Percentiles rank a stretch among this genome's conserved stretches.
These are phyloP conservation scores for Linnemannia hyalina DNA, from an alignment of 192 early-diverging fungal genomes.

Conservation along the genomic window DNA sequence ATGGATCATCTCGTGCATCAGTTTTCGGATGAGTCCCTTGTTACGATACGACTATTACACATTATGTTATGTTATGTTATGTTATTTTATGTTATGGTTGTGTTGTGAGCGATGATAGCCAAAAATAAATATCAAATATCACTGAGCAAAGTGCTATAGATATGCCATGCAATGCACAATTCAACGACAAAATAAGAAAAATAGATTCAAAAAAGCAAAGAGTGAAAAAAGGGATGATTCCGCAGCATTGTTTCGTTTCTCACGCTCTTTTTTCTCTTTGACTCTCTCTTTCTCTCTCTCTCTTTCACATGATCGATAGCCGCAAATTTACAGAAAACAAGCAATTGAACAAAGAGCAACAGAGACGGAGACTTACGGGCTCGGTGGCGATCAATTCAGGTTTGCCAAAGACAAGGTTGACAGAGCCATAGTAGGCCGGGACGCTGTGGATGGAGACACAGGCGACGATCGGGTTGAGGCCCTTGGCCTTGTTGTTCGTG, in stretches of 20 bases:
- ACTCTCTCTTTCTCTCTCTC: neutral
- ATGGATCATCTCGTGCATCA: constrained; percentile 45
- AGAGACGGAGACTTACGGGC: constrained; percentile 19
- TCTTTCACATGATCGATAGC: neutral
- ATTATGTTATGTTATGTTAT: neutral
- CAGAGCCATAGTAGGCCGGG: constrained; percentile 33
- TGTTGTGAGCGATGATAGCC: neutral
- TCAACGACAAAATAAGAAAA: neutral
- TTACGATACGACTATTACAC: constrained; percentile 31
- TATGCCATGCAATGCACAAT: neutral
- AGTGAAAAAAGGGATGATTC: neutral
- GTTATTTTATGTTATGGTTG: neutral
- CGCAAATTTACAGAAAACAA: neutral
- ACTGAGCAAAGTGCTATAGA: neutral
- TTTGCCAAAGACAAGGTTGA: constrained; percentile 21
- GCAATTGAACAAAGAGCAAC: no score
- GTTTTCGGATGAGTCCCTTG: constrained; percentile 18
- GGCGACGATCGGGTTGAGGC: constrained; percentile 36
- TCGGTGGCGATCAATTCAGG: constrained; percentile 42
- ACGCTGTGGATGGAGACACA: constrained; percentile 25
- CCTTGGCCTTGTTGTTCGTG: neutral
- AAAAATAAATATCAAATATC: neutral
- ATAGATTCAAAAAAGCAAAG: neutral
- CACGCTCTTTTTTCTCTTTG: neutral
- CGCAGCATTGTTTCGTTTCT: neutral